Percentiles rank a stretch among this genome's conserved stretches.
Conservation (phyloP, 179 eudicot genomes). For the Drosera spatulata region DNA sequence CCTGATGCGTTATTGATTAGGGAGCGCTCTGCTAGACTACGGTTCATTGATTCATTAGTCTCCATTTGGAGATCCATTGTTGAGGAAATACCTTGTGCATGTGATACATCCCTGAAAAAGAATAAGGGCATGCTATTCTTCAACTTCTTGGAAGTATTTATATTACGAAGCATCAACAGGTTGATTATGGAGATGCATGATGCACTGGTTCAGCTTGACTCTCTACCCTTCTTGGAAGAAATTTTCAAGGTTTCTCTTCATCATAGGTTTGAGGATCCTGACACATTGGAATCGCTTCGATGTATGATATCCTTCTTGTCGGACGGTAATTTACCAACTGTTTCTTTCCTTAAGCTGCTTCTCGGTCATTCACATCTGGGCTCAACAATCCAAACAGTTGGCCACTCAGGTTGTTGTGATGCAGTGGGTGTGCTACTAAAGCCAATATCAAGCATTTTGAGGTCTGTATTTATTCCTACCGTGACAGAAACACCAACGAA, state of each 20-base stretch:
- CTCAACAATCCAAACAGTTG: conserved; percentile 25
- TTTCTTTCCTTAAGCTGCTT: conserved; percentile 53
- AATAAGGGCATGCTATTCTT: conserved; percentile 25
- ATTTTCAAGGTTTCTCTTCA: conserved; percentile 49
- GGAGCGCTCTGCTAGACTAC: conserved; percentile 23
- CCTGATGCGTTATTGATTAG: conserved; percentile 15
- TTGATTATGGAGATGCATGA: conserved; percentile 33
- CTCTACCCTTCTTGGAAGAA: conserved; percentile 47
- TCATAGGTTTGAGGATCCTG: conserved; percentile 73
- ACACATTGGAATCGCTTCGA: conserved; percentile 48
- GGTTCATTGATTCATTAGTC: conserved; percentile 48
- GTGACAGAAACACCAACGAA: conserved; percentile 16
- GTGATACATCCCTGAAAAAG: conserved; percentile 13
- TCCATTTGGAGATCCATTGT: conserved; percentile 54
- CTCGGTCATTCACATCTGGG: conserved; percentile 83
- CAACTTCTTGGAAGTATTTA: conserved; percentile 51
- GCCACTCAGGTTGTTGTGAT: conserved; percentile 22
- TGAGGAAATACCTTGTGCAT: conserved; percentile 30
- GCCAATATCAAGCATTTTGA: conserved; percentile 77
- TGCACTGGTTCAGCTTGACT: conserved; percentile 35
- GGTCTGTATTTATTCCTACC: conserved; percentile 24
- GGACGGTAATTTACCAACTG: conserved; percentile 34
- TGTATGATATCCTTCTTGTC: conserved; percentile 36
- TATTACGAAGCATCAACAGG: conserved; percentile 35
- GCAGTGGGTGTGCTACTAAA: conserved; percentile 53